Base-by-base conservation (phyloP, 176 grass and related monocot genomes). In the Aechmea fasciata region DNA sequence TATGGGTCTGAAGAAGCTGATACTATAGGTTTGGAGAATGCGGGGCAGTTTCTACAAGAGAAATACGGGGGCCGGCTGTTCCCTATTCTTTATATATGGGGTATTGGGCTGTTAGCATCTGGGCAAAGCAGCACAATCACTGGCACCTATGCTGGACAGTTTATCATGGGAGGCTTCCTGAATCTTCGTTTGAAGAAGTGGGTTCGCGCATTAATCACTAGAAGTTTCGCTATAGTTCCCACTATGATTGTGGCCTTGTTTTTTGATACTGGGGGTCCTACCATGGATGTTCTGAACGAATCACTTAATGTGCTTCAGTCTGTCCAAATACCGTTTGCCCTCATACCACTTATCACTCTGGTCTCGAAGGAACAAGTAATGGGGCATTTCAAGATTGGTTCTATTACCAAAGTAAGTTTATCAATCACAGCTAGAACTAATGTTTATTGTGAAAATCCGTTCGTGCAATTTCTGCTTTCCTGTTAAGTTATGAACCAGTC, bases 171-270 rank as follows among this genome's bases (percentile, higher is more conserved):
- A 22, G 91, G 91, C 57, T 96, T 96, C 63, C 79, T 96, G 52
- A 96, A 96, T 83, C 91, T 96, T 85, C 85, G 87, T 29, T 54
- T 96, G 74, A 96, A 96, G 85, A 96, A 96, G 73, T 96, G 91
- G 91, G 64, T 91, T 67, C 74, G 91, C 29, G 82, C 91, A 71
- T 10, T 88, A 67, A 96, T 96, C 23, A 96, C 91, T 59, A 87
- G 91, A 65, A 96, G 87, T 62, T 96, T 76, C 48, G 91, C 91
- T 33, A 88, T 96, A 78, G 75, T 96, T 73, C 91, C 91, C 64
- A 96, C 91, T 57, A 96, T 96, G 67, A 83, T 96, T 28, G 87
- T 96, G 29, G 91, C 91, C 53, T 70, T 96, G 24, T 87, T 89
- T 86, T 96, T 96, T 11, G 88, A 96, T 65, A 92, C 92, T 25